A percentile compares a stretch with the other conserved stretches of the same genome.
These are phyloP conservation scores for Daldinia grandis DNA, from an alignment of 495 filamentous ascomycete genomes.

Conservation along the genomic window DNA sequence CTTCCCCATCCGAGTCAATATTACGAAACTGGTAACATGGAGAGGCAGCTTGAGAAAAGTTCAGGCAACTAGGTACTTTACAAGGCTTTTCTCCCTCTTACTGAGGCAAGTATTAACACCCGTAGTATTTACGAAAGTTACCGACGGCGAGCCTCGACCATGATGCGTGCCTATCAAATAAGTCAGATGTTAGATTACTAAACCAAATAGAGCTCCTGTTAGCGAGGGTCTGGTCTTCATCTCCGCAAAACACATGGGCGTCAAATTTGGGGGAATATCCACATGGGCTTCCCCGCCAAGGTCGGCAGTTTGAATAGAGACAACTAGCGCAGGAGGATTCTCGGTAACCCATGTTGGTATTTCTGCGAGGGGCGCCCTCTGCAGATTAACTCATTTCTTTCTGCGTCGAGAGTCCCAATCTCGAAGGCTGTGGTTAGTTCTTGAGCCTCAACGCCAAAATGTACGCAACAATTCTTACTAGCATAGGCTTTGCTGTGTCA, in stretches of 20 bases:
- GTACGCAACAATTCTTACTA: constrained; percentile 25
- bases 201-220: constrained; percentile 21
- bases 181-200: constrained; percentile 26
- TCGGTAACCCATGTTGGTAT: constrained; percentile 21
- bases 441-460: constrained; percentile 9
- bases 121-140: no score
- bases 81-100: not conserved
- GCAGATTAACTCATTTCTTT: constrained; percentile 3
- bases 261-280: constrained; percentile 29
- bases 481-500: constrained; percentile 35
- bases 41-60: no score
- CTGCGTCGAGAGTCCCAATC: not conserved
- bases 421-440: not conserved
- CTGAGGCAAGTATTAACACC: not conserved
- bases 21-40: no score
- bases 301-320: constrained; percentile 37
- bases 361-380: constrained; percentile 16
- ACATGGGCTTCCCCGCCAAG: constrained; percentile 38
- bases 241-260: constrained; percentile 28
- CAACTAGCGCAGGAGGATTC: constrained; percentile 4
- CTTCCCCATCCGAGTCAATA: not conserved
- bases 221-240: constrained; percentile 12
- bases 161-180: constrained; percentile 14
- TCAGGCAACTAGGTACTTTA: no score
- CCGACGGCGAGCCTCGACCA: not conserved